These are phyloP conservation scores for Prunus persica DNA, from an alignment of 306 rosid genomes.

Conservation along the genomic window Prunus_persica_NCBIv2 NC_034013.1:16111501-16112000, in stretches of 20 bases:
- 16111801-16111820: background rate
- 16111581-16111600: conserved; percentile 18
- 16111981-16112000: conserved; percentile 96
- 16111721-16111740: background rate
- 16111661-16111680: background rate
- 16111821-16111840: background rate
- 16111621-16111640: background rate
- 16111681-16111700: background rate
- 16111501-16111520: conserved; percentile 64
- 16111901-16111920: background rate
- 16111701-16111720: background rate
- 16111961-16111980: conserved; percentile 94
- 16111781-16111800: background rate
- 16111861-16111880: background rate
- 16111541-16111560: conserved; percentile 72
- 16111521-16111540: conserved; percentile 68
- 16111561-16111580: conserved; percentile 64
- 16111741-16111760: background rate
- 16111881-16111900: conserved; percentile 1
- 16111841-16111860: background rate
- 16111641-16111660: background rate
- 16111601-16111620: background rate
- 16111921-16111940: conserved; percentile 58
- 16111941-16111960: conserved; percentile 75
- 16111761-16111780: background rate